These are phyloP conservation scores for Chrysanthemum lavandulifolium DNA, from an alignment of 129 eudicot species.

Conservation along the genomic window DNA sequence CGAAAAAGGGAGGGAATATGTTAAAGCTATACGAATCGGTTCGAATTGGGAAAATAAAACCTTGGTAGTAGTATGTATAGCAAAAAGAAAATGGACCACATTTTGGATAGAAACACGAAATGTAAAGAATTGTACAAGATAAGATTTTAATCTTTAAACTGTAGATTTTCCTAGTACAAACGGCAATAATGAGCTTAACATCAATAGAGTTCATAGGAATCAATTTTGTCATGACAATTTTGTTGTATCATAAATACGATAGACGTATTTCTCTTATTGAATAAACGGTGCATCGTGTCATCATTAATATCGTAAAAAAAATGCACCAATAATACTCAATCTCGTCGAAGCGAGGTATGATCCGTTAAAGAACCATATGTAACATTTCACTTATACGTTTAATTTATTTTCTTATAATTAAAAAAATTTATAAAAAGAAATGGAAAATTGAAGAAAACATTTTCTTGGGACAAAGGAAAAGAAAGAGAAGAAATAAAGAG, in stretches of 20 bases:
- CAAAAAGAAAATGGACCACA: conserved; percentile 11
- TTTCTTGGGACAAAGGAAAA: conserved; percentile 42
- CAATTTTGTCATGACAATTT: conserved; percentile 1
- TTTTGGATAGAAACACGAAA: not conserved
- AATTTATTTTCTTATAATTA: not conserved
- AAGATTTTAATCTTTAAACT: not conserved
- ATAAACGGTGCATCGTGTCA: not conserved
- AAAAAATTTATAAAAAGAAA: not conserved
- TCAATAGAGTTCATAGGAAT: conserved; percentile 6
- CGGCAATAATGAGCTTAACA: not conserved
- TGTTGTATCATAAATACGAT: conserved; percentile 11
- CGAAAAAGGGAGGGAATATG: conserved; percentile 20
- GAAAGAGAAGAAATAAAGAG: conserved; percentile 34
- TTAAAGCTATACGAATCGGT: conserved; percentile 14
- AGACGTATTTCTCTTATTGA: not conserved
- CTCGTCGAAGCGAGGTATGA: too few relatives aligned
- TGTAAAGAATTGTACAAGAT: conserved; percentile 3
- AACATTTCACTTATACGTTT: too few relatives aligned
- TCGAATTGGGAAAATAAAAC: conserved; percentile 15
- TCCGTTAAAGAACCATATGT: too few relatives aligned
- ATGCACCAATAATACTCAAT: not conserved
- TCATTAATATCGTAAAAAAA: not conserved
- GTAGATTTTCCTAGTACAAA: conserved; percentile 21
- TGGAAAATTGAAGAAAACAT: conserved; percentile 31
- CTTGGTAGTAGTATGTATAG: conserved; percentile 15